Evolutionary conservation across 148 eudicot species (phyloP), one percentile per base, ranked within the genome.

Genomic region (Beta vulgaris): DNA sequence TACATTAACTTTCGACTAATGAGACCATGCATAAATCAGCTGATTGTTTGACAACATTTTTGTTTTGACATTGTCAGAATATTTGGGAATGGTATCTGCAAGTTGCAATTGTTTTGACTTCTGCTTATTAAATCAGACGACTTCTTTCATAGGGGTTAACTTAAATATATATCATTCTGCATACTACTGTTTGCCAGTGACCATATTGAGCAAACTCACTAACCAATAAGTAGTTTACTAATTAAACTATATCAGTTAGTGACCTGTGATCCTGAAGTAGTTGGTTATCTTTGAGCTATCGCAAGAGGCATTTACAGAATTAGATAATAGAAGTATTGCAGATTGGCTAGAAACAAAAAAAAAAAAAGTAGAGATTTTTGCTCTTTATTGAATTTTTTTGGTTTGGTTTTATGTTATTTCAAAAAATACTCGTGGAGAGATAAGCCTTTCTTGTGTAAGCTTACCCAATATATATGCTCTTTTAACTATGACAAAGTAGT

Each of bases 91-190:
- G 34, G 51, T 64, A 21, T 53, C 37, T 55, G 58, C 73, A 53
- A 73, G 72, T 66, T 59, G 46, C 76, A 49, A 54, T 72, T 72
- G 34, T 39, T 53, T 72, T 71, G 55, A 51, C 71, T 51, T 36
- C 26, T 21, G 25, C 46, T 15, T 71, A 35, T 60, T 28, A 69
- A 16, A 70, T 71, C 8, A 39, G 68, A 35, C 64, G 57, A 62
- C 46, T 34, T 40, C 19, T 46, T 12, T 31, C 13, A 15, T 43
- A 55, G 65, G 53, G 35, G 55, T 51, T 19, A n/a, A n/a, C n/a
- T n/a, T n/a, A 51, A 4, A 21, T 51, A 7, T 51, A 51, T 51
- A 51, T 7, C 55, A 51, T 51, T 21, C 57, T 51, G 57, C 11
- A 51, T 51, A 60, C n/a, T 44, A 42, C 21, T 49, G 61, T 15